These are phyloP conservation scores for Podospora appendiculata DNA, from an alignment of 495 filamentous ascomycete genomes.

Conservation along the genomic window DNA sequence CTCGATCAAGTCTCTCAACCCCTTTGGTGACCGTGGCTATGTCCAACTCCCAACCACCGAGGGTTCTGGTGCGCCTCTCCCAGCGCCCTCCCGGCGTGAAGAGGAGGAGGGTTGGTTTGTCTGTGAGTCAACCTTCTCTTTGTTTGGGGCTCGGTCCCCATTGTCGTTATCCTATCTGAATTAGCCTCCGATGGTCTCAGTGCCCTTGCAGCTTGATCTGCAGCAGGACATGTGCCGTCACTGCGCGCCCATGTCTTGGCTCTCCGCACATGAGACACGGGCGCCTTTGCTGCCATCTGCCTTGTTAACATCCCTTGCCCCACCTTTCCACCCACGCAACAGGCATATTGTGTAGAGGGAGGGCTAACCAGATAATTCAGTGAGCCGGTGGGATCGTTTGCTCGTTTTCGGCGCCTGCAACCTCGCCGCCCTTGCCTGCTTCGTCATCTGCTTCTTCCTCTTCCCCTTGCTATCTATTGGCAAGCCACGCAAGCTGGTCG, in stretches of 20 bases:
- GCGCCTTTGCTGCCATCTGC: not conserved
- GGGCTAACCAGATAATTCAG: constrained; percentile 44
- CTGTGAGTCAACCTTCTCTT: constrained; percentile 60
- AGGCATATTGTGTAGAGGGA: not conserved
- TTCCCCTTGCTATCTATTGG: constrained; percentile 66
- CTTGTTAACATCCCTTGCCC: not conserved
- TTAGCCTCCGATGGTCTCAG: constrained; percentile 6
- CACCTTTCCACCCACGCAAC: too few species aligned
- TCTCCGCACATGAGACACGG: not conserved
- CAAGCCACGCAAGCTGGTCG: constrained; percentile 87
- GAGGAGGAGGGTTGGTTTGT: constrained; percentile 96
- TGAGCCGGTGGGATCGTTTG: constrained; percentile 95
- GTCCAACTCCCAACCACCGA: constrained; percentile 84
- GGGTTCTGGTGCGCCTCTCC: constrained; percentile 74
- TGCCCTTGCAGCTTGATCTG: constrained; percentile 18
- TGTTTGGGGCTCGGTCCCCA: constrained; percentile 2
- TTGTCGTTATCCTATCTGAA: constrained; percentile 11
- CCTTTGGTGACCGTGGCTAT: constrained; percentile 83
- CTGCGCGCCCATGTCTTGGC: constrained; percentile 28
- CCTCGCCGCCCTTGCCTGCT: constrained; percentile 80
- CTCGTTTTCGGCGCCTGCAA: constrained; percentile 90
- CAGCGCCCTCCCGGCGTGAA: constrained; percentile 75
- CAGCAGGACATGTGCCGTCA: constrained; percentile 31
- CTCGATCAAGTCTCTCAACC: constrained; percentile 78
- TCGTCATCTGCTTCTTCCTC: constrained; percentile 83